A percentile compares a stretch with the other conserved stretches of the same genome.
Conservation (phyloP, 192 early-diverging fungal genomes). For the Haplosporangium gracile region DNA sequence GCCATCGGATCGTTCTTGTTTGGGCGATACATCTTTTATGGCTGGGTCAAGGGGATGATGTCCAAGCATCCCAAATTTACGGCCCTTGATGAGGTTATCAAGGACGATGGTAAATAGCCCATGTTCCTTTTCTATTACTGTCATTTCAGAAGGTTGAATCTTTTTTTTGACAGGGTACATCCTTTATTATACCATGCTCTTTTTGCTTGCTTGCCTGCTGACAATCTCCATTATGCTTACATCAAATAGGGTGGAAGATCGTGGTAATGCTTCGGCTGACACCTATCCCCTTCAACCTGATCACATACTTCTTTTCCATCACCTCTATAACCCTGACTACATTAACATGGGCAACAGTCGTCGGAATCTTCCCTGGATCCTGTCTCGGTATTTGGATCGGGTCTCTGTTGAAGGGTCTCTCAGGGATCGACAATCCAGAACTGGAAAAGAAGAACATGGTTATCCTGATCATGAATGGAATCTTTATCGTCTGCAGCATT, state of each 20-base stretch:
- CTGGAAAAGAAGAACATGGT: constrained; percentile 57
- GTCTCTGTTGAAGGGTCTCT: constrained; percentile 56
- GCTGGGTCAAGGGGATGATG: constrained; percentile 59
- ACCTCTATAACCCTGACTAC: constrained; percentile 54
- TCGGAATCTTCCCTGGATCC: constrained; percentile 59
- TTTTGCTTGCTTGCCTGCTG: not conserved
- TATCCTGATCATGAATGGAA: constrained; percentile 58
- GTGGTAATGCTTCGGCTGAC: constrained; percentile 61
- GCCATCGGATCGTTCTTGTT: constrained; percentile 59
- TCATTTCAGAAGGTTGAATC: no score
- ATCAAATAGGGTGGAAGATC: constrained; percentile 58
- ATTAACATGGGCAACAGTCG: constrained; percentile 51
- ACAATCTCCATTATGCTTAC: not conserved
- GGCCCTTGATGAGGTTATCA: constrained; percentile 56
- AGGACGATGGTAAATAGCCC: constrained; percentile 54
- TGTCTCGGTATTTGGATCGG: constrained; percentile 64
- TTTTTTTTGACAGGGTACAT: not conserved
- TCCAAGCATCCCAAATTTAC: constrained; percentile 50
- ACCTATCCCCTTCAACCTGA: constrained; percentile 60
- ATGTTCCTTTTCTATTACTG: not conserved
- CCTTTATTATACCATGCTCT: not conserved
- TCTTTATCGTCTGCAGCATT: constrained; percentile 56
- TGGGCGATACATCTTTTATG: constrained; percentile 59
- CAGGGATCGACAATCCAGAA: constrained; percentile 59
- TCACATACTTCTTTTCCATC: constrained; percentile 62